Evolutionary conservation across 495 filamentous ascomycete species (phyloP).

Genomic region (Penicillium samsonianum): DNA sequence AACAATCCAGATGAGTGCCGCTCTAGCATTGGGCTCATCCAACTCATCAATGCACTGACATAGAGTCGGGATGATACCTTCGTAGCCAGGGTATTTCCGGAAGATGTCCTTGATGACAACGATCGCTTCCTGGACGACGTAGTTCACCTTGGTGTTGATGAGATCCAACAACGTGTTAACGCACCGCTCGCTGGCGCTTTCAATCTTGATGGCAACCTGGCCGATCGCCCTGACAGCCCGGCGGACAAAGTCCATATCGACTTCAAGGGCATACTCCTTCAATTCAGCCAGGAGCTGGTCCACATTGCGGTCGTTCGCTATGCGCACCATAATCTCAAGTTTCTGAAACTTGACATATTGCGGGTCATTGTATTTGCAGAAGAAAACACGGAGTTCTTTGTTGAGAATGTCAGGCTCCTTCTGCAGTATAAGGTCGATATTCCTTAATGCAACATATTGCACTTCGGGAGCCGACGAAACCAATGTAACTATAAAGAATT

Average conservation of each 20-base stretch:
- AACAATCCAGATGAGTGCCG: slow-evolving; percentile 96
- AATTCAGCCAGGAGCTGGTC: slow-evolving; percentile 92
- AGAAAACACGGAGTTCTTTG: slow-evolving; percentile 97
- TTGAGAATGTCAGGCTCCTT: slow-evolving; percentile 94
- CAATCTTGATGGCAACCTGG: slow-evolving; percentile 98
- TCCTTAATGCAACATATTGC: slow-evolving; percentile 93
- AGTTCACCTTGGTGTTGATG: slow-evolving; percentile 96
- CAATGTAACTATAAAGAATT: slow-evolving; percentile 69
- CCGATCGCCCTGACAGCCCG: slow-evolving; percentile 93
- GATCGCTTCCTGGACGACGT: slow-evolving; percentile 97
- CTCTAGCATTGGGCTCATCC: slow-evolving; percentile 90
- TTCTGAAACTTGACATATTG: slow-evolving; percentile 98
- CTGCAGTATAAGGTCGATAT: slow-evolving; percentile 93
- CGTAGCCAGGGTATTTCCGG: slow-evolving; percentile 95
- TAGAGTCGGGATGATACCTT: slow-evolving; percentile 93
- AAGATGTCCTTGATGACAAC: slow-evolving; percentile 99
- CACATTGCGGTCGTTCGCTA: slow-evolving; percentile 96
- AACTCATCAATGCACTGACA: slow-evolving; percentile 97
- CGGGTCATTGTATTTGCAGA: slow-evolving; percentile 99
- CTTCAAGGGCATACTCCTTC: slow-evolving; percentile 96
- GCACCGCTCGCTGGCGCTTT: slow-evolving; percentile 87
- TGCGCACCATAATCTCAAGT: slow-evolving; percentile 98
- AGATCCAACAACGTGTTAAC: slow-evolving; percentile 92
- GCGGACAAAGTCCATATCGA: slow-evolving; percentile 98
- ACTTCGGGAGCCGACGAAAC: slow-evolving; percentile 96